phyloP scores from a whole-genome alignment of 2,329 filamentous ascomycete genomes.

The Penicillium brasilianum region DNA sequence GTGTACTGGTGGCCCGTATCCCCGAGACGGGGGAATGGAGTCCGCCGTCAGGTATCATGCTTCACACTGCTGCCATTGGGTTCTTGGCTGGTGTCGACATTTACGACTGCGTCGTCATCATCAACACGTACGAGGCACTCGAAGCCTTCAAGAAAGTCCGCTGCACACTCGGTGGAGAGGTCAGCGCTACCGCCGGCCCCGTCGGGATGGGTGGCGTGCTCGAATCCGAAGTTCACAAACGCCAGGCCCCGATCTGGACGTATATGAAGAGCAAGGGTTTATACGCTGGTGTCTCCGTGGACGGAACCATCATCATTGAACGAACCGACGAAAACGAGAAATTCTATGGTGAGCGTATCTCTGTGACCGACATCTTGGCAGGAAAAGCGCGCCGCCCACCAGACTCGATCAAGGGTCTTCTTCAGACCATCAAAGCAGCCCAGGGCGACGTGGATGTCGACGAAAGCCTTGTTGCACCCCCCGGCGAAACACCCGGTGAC shows the following conservation, averaged over 20 bases:
- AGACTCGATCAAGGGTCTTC: conserved; percentile 63
- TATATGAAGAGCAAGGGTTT: conserved; percentile 90
- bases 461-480: conserved; percentile 65
- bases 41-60: conserved; percentile 84
- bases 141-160: conserved; percentile 81
- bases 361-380: conserved; percentile 66
- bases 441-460: conserved; percentile 83
- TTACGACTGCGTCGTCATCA: conserved; percentile 92
- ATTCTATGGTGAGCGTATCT: conserved; percentile 75
- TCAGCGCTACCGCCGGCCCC: conserved; percentile 77
- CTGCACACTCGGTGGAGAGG: conserved; percentile 80
- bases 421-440: conserved; percentile 84
- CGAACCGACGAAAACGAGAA: conserved; percentile 84
- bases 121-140: conserved; percentile 83
- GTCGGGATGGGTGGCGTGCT: conserved; percentile 75
- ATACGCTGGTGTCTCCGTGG: conserved; percentile 84
- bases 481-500: conserved; percentile 78
- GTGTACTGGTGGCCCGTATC: conserved; percentile 80
- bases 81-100: conserved; percentile 93
- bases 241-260: conserved; percentile 74
- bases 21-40: conserved; percentile 85
- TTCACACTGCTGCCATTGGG: conserved; percentile 86
- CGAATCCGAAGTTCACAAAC: conserved; percentile 70
- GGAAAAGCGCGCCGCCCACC: conserved; percentile 65
- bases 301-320: conserved; percentile 85